Percentiles rank a stretch among this genome's conserved stretches.
Evolutionary conservation across 345 rosid genomes (phyloP).

Genomic region (Arabis hirsuta): DNA sequence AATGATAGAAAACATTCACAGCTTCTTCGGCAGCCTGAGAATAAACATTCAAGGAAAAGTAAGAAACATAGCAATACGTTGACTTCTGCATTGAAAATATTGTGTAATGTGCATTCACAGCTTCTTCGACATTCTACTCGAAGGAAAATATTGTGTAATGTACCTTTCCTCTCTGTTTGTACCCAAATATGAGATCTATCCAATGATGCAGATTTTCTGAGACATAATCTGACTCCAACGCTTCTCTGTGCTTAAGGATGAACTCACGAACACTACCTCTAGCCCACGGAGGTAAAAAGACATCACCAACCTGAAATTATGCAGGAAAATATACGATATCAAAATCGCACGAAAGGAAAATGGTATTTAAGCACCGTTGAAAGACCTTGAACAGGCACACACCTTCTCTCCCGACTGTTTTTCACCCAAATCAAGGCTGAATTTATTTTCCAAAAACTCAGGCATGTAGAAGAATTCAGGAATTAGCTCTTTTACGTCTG

Average conservation of each 20-base stretch:
- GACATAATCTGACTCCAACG: slow-evolving; percentile 92
- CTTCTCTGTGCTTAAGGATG: slow-evolving; percentile 91
- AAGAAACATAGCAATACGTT: slow-evolving; percentile 29
- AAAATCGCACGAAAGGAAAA: slow-evolving; percentile 22
- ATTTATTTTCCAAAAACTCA: slow-evolving; percentile 84
- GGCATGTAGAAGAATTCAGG: slow-evolving; percentile 99
- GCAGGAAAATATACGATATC: slow-evolving; percentile 8
- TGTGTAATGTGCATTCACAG: slow-evolving; percentile 32
- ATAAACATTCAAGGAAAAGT: slow-evolving; percentile 32
- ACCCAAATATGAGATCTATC: slow-evolving; percentile 99
- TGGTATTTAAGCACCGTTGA: slow-evolving; percentile 11
- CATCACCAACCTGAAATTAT: slow-evolving; percentile 78
- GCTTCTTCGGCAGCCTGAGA: slow-evolving; percentile 98
- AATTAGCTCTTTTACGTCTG: slow-evolving; percentile 98
- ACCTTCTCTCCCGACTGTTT: slow-evolving; percentile 99
- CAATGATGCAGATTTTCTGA: slow-evolving; percentile 98
- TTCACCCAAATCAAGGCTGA: slow-evolving; percentile 91
- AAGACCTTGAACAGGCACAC: slow-evolving; percentile 41
- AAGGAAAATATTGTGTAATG: slow-evolving; percentile 31
- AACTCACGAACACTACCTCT: slow-evolving; percentile 92
- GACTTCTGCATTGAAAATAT: slow-evolving; percentile 28
- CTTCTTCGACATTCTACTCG: slow-evolving; percentile 12
- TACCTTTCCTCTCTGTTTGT: slow-evolving; percentile 99
- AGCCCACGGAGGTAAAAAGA: slow-evolving; percentile 96
- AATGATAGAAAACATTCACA: slow-evolving; percentile 98